phyloP scores from a whole-genome alignment of 345 rosid species.

The Excoecaria cochinchinensis region DNA sequence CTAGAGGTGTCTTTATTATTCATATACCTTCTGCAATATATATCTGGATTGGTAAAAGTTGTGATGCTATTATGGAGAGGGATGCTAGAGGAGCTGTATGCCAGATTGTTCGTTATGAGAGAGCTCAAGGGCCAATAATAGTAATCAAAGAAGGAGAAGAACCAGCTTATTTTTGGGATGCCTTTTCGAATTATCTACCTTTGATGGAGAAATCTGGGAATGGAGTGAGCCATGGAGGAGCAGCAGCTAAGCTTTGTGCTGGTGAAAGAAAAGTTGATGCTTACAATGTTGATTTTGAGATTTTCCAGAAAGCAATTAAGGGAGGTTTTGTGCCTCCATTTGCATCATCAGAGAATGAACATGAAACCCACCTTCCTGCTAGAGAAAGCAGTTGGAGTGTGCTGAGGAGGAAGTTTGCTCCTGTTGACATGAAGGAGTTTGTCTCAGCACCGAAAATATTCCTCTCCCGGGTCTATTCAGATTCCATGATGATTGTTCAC shows the following conservation, averaged over 20 bases:
- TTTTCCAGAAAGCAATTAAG: conserved; percentile 72
- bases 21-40: conserved; percentile 83
- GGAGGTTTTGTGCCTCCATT: conserved; percentile 96
- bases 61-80: conserved; percentile 87
- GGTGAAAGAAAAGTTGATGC: conserved; percentile 69
- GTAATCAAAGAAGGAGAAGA: conserved; percentile 88
- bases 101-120: conserved; percentile 95
- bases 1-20: conserved; percentile 94
- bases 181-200: conserved; percentile 71
- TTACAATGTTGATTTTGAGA: conserved; percentile 89
- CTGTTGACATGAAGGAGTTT: conserved; percentile 68
- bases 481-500: conserved; percentile 86
- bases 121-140: conserved; percentile 64
- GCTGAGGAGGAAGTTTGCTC: conserved; percentile 79
- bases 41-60: conserved; percentile 87
- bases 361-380: conserved; percentile 87
- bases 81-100: conserved; percentile 96
- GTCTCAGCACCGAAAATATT: conserved; percentile 58
- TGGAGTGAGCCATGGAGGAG: conserved; percentile 31
- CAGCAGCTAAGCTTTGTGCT: conserved; percentile 41
- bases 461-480: conserved; percentile 86
- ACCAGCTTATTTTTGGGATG: conserved; percentile 82
- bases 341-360: conserved; percentile 75
- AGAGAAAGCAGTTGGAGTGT: conserved; percentile 96
- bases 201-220: conserved; percentile 58